Conservation (phyloP, 2,329 filamentous ascomycete species). For the Myriosclerotinia curreyana region DNA sequence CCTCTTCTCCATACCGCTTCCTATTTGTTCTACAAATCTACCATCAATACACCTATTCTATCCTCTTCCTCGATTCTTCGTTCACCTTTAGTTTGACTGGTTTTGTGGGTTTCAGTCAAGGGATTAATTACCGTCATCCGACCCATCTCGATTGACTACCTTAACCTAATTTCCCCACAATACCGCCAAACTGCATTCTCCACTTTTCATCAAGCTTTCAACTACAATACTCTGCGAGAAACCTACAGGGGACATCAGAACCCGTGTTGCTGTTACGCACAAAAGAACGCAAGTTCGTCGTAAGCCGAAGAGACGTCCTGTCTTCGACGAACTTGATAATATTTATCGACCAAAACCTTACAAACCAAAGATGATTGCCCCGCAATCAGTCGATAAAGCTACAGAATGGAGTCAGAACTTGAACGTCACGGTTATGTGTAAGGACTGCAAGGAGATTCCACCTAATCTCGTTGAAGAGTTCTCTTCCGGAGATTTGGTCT, state of each 20-base stretch:
- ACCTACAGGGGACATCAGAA: constrained; percentile 37
- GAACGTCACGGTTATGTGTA: constrained; percentile 80
- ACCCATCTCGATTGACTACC: constrained; percentile 21
- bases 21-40: not conserved
- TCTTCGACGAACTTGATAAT: constrained; percentile 45
- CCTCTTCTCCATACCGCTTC: not conserved
- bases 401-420: constrained; percentile 62
- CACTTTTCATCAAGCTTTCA: constrained; percentile 61
- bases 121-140: constrained; percentile 24
- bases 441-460: constrained; percentile 87
- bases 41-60: not conserved
- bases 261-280: constrained; percentile 35
- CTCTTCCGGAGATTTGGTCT: constrained; percentile 88
- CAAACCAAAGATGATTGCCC: constrained; percentile 48
- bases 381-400: constrained; percentile 34
- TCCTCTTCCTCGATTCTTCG: not conserved
- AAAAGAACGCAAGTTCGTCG: constrained; percentile 40
- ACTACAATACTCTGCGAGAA: constrained; percentile 44
- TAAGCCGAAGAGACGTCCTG: constrained; percentile 42
- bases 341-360: constrained; percentile 46
- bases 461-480: constrained; percentile 92
- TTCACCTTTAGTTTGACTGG: constrained; percentile 1
- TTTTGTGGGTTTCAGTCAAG: not conserved
- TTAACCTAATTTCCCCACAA: constrained; percentile 27
- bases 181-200: constrained; percentile 67